Conservation (phyloP, 768 basidiomycete species). For the Punctularia strigosozonata region DNA sequence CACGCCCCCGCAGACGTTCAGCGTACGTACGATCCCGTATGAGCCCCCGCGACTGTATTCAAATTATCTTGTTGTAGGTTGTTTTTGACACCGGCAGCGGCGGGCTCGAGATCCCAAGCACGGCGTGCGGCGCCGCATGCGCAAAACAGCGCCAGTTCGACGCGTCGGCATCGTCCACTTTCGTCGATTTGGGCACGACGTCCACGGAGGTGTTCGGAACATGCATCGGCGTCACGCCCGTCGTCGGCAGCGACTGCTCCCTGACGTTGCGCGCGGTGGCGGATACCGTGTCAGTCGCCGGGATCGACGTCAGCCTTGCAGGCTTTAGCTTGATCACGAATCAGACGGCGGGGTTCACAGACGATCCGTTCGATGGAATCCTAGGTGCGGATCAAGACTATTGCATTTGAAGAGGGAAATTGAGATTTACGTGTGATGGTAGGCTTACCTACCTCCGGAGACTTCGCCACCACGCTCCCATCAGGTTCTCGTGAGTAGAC, state of each 20-base stretch:
- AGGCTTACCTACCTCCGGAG: slow-evolving; percentile 39
- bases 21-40: neutral
- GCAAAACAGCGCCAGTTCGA: neutral
- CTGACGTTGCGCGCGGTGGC: neutral
- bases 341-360: neutral
- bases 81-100: neutral
- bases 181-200: neutral
- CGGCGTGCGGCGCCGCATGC: neutral
- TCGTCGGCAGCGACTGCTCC: neutral
- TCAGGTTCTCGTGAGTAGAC: slow-evolving; percentile 37
- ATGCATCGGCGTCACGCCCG: neutral
- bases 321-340: neutral
- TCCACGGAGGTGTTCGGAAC: neutral
- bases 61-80: neutral
- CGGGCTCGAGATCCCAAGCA: neutral
- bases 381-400: neutral
- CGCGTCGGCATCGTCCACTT: neutral
- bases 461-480: slow-evolving; percentile 36
- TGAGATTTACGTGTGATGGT: neutral
- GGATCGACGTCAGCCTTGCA: neutral
- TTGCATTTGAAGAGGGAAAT: neutral
- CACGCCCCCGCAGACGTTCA: neutral
- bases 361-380: neutral
- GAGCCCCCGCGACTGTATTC: neutral
- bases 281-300: neutral